Base-by-base conservation (phyloP, 2,329 filamentous ascomycete genomes). In the Didymella segeticola region DNA sequence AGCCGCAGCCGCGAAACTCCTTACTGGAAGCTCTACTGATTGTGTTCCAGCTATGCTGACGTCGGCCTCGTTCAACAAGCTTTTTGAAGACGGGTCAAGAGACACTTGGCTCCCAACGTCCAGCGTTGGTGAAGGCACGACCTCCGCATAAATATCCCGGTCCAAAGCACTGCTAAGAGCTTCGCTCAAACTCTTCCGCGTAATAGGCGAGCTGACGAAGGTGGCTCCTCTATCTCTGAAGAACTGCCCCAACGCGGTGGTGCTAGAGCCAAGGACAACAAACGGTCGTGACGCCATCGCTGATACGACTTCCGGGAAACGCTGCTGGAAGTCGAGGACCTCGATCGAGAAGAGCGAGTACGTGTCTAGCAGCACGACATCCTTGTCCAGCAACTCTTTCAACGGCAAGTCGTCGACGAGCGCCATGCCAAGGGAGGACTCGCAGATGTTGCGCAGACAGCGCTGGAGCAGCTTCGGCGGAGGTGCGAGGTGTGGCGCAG, bases 371-470 rank as follows among this genome's bases (percentile, higher is more conserved):
- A 30, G 14, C 11, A 30, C 11, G 4, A 30, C 4, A 12, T 30
- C 29, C 14, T 6, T 8, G 7, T 30, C 14, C 29, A 30, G 14
- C 29, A 30, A 30, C 14, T 6, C 14, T 4, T 30, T 6, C 8
- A 53, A 25, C n/a, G 51, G n/a, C 31, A 53, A 22, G 37, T 53
- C 49, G 19, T 51, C 29, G 7, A 22, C 38, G 19, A 56, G 15
- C 14, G 11, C 37, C 53, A 56, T 56, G 7, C 42, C 53, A 15
- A 51, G 37, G n/a, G 26, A 26, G 9, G 23, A 34, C 30, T 52
- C 30, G 23, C 53, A 56, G n/a, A 56, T 52, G 10, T 52, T 56
- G 7, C 36, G 47, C 20, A 56, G 33, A 4, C 46, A 51, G 17
- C 27, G 41, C 20, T 47, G 34, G 3, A 56, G 53, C 11, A 41